Percentiles rank a stretch among this genome's conserved stretches.
Conservation (phyloP, 2,329 filamentous ascomycete species). For the Nigrospora oryzae region DNA sequence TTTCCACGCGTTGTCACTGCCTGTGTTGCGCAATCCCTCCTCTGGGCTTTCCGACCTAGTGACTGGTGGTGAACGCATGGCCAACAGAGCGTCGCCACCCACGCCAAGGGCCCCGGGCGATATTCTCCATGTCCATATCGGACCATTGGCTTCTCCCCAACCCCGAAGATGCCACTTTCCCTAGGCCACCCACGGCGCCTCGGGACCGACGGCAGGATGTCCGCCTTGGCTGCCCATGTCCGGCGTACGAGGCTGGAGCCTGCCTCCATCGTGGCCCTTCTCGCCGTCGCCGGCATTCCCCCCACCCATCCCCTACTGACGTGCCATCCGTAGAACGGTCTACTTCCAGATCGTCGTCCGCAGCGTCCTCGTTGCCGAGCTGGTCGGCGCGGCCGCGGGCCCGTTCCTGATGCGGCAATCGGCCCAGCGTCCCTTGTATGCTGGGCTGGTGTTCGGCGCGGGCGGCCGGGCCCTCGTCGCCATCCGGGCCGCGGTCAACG, state of each 20-base stretch:
- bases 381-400: neutral
- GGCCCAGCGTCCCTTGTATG: neutral
- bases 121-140: too few relatives aligned
- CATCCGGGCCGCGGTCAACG: neutral
- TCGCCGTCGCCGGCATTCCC: neutral
- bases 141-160: too few relatives aligned
- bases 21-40: too few relatives aligned
- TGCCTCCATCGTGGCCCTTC: neutral
- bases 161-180: too few relatives aligned
- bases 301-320: neutral
- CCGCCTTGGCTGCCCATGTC: too few relatives aligned
- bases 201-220: too few relatives aligned
- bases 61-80: too few relatives aligned
- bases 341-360: conserved; percentile 3
- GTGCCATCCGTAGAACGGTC: neutral
- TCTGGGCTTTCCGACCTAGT: too few relatives aligned
- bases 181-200: too few relatives aligned
- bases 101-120: too few relatives aligned
- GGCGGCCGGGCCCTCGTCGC: neutral
- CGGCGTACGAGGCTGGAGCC: neutral
- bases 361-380: neutral
- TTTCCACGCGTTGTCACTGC: too few relatives aligned
- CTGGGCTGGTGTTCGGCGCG: neutral
- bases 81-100: too few relatives aligned
- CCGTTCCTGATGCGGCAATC: neutral